Evolutionary conservation across 202 grass and related monocot genomes (phyloP).

Genomic region (Musa balbisiana): DNA sequence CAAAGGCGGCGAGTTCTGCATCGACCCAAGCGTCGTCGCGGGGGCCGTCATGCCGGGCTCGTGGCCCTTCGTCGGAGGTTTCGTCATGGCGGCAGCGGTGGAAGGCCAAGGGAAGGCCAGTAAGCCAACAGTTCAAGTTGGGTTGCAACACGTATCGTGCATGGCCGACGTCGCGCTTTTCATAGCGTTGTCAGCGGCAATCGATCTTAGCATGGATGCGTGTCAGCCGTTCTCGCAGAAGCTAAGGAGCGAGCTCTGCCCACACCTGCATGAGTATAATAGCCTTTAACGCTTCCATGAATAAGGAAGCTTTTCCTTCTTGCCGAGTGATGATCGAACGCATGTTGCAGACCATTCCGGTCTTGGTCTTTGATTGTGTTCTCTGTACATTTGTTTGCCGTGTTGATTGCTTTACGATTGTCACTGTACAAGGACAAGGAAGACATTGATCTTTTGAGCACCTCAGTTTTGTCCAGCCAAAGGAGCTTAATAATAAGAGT

Average conservation of each 20-base stretch:
- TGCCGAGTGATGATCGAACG: no score
- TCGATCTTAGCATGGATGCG: not conserved
- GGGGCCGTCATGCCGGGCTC: not conserved
- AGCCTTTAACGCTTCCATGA: not conserved
- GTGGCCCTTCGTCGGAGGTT: not conserved
- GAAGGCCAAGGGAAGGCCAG: not conserved
- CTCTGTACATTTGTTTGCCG: no score
- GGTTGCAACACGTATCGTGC: not conserved
- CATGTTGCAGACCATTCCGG: no score
- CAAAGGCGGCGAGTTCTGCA: conserved; percentile 78
- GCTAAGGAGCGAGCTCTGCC: not conserved
- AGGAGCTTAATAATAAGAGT: no score
- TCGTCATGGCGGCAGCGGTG: not conserved
- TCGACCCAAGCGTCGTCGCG: conserved; percentile 32
- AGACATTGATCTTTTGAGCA: no score
- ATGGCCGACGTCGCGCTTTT: not conserved
- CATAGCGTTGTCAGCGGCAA: not conserved
- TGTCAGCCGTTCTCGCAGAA: not conserved
- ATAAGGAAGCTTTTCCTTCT: no score
- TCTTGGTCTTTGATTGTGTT: no score
- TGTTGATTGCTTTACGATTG: no score
- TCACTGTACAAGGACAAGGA: no score
- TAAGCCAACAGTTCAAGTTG: not conserved
- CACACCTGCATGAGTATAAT: not conserved
- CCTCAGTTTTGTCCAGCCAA: no score